Base-by-base conservation (phyloP, 139 green algal genomes). In the Micractinium sp. region DNA sequence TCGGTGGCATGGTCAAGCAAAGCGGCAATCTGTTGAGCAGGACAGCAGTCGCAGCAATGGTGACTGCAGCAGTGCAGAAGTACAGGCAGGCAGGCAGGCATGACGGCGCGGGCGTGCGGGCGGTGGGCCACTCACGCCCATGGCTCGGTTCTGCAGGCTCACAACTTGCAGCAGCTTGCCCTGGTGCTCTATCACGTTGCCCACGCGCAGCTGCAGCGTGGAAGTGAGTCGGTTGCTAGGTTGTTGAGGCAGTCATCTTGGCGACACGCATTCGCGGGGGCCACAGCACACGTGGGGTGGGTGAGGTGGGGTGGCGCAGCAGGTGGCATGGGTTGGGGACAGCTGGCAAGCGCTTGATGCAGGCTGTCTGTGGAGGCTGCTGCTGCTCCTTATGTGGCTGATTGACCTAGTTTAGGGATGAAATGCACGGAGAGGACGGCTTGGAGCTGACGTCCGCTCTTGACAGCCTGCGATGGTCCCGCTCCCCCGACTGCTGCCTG, bases 181-280 rank as follows among this genome's bases (percentile, higher is more conserved):
- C 29, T 94, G 90, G 36, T 91, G 25, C 38, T 94, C 92, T 31
- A 94, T 81, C 16, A 94, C 71, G 36, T 94, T 88, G n/a, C 92
- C 91, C n/a, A 77, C 38, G 4, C 91, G 90, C 16, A 94, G 38
- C 91, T 94, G 67, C 79, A 90, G 74, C 7, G 61, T 4, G 75
- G 13, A 36, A 69, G 33, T 41, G 1, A 22, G 14, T 0, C 19
- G 35, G n/a, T 86, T 22, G 25, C 7, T 31, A 73, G 7, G 67
- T n/a, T 16, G 39, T 79, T 79, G 35, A 36, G 39, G 9, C 47
- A 56, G 7, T 56, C 47, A n/a, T 56, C 47, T 16, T 16, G 5
- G 47, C 47, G 7, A 56, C 47, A 16, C 63, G 63, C 63, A 71
- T 16, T 71, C 2, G 63, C 18, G 22, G 63, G 22, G 7, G 63